Conservation (phyloP, 805 yeast species). For the Zygosaccharomyces gambellarensis region DNA sequence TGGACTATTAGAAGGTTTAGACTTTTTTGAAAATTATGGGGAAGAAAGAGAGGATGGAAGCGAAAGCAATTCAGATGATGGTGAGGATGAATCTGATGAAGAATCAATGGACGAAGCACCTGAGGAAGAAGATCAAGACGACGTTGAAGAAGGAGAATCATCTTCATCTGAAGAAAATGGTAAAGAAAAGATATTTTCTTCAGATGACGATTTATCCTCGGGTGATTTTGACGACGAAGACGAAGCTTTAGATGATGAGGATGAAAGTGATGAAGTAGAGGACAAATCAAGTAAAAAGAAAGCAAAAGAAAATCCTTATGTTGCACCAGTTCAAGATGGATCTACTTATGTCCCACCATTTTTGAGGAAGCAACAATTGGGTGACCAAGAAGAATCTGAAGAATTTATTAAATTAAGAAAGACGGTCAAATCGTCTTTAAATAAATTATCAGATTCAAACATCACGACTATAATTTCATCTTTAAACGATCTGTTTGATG, state of each 20-base stretch:
- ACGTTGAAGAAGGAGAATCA: conserved; percentile 12
- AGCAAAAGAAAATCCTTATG: conserved; percentile 64
- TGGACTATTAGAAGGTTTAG: conserved; percentile 70
- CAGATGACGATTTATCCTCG: conserved; percentile 41
- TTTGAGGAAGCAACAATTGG: conserved; percentile 50
- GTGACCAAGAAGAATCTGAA: conserved; percentile 38
- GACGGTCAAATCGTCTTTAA: conserved; percentile 75
- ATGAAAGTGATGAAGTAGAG: conserved; percentile 21
- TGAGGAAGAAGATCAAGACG: conserved; percentile 25
- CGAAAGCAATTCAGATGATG: conserved; percentile 25
- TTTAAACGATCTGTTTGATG: conserved; percentile 55
- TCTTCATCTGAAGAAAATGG: conserved; percentile 18
- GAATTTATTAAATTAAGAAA: conserved; percentile 49
- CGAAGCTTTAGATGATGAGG: conserved; percentile 33
- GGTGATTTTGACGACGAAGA: conserved; percentile 43
- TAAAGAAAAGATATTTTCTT: conserved; percentile 35
- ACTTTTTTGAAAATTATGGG: conserved; percentile 38
- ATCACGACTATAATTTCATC: conserved; percentile 64
- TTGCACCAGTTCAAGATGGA: conserved; percentile 46
- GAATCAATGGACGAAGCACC: conserved; percentile 33
- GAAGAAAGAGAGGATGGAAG: conserved; percentile 32
- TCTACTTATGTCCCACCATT: conserved; percentile 84
- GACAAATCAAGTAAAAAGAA: conserved; percentile 35
- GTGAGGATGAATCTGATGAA: conserved; percentile 29
- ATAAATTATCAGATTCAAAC: conserved; percentile 86